Percentiles rank a stretch among this genome's conserved stretches.
Evolutionary conservation across 2,329 filamentous ascomycete species (phyloP).

Genomic region (Thermomyces lanuginosus): DNA sequence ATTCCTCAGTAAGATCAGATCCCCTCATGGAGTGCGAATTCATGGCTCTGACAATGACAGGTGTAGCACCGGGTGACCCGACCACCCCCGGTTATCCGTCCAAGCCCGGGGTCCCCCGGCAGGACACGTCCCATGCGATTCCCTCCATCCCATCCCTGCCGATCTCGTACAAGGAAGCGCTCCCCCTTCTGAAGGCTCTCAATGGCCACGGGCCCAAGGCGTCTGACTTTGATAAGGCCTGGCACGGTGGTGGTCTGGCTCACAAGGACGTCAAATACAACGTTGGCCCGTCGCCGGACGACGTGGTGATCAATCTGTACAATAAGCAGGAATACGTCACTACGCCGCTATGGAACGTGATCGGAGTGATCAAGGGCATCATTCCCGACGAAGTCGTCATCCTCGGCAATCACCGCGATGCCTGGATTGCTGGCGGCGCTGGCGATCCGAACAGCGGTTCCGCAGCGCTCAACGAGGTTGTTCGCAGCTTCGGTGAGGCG

Average conservation of each 20-base stretch:
- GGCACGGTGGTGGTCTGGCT: conserved; percentile 57
- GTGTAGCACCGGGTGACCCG: conserved; percentile 52
- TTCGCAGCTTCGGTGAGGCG: conserved; percentile 57
- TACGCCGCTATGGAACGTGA: conserved; percentile 77
- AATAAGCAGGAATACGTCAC: conserved; percentile 72
- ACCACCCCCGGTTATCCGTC: conserved; percentile 90
- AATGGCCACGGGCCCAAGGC: conserved; percentile 76
- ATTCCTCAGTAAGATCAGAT: conserved; percentile 49
- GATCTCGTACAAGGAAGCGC: conserved; percentile 71
- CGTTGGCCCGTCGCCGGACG: conserved; percentile 62
- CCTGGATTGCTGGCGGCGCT: conserved; percentile 75
- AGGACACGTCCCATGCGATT: conserved; percentile 51
- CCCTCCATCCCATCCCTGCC: conserved; percentile 81
- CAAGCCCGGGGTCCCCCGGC: conserved; percentile 68
- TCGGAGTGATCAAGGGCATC: conserved; percentile 79
- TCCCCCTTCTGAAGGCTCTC: conserved; percentile 75
- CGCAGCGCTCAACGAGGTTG: conserved; percentile 61
- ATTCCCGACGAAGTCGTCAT: conserved; percentile 73
- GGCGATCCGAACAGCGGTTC: conserved; percentile 72
- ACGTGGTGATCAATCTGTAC: conserved; percentile 52
- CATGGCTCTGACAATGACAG: conserved; percentile 18
- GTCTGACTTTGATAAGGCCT: conserved; percentile 53
- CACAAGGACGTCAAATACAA: conserved; percentile 74
- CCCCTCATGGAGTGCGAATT: neutral
- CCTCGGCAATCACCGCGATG: conserved; percentile 82